These are phyloP conservation scores for Irpex sp. DNA, from an alignment of 1,284 basidiomycete species.

Conservation along the genomic window DNA sequence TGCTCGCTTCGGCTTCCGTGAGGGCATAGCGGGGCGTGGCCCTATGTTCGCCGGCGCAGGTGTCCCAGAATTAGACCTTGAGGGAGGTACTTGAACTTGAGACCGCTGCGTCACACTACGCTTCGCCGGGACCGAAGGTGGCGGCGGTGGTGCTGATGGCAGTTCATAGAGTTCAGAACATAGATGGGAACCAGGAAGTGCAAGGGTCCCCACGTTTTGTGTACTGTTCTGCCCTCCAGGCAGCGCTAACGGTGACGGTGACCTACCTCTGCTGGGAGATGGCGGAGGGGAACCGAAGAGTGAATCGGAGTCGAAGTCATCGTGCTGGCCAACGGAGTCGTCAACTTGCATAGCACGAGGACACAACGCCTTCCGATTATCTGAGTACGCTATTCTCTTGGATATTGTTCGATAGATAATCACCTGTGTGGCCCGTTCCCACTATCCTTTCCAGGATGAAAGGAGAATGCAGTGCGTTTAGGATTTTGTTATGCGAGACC, in stretches of 20 bases:
- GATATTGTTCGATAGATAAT: neutral
- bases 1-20: conserved; percentile 25
- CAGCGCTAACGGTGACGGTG: conserved; percentile 50
- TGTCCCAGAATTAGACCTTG: conserved; percentile 11
- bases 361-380: conserved; percentile 3
- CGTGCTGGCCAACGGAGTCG: conserved; percentile 14
- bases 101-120: conserved; percentile 6
- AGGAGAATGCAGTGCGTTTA: neutral
- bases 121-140: conserved; percentile 44
- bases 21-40: conserved; percentile 7
- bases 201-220: conserved; percentile 91
- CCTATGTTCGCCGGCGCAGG: neutral
- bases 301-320: conserved; percentile 51
- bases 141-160: conserved; percentile 63
- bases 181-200: conserved; percentile 87
- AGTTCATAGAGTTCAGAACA: conserved; percentile 59
- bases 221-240: conserved; percentile 41
- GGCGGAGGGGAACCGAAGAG: conserved; percentile 78
- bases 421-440: neutral
- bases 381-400: neutral
- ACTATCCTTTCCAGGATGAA: neutral
- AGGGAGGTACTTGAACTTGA: conserved; percentile 6
- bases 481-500: neutral
- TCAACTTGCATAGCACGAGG: conserved; percentile 19
- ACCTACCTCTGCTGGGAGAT: conserved; percentile 70